Evolutionary conservation across 176 grass and related monocot genomes (phyloP).

Genomic region (Lolium multiflorum): DNA sequence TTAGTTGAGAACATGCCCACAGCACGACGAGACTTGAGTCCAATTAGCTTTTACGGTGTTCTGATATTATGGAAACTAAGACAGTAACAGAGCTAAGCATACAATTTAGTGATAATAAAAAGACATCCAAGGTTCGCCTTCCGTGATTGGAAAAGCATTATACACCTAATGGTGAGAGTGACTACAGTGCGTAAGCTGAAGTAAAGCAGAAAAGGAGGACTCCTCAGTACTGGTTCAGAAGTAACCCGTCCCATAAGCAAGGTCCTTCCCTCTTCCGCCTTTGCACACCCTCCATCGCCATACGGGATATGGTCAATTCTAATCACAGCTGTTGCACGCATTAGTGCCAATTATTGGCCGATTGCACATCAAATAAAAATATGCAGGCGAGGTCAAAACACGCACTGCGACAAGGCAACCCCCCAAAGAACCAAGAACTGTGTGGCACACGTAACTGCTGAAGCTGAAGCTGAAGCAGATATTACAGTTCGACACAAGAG

Average conservation of each 20-base stretch:
- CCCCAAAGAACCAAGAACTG: not conserved
- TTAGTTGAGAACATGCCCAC: not conserved
- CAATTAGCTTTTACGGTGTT: not conserved
- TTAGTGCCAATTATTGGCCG: conserved; percentile 20
- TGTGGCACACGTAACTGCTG: not conserved
- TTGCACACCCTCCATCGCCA: not conserved
- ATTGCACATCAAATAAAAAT: conserved; percentile 6
- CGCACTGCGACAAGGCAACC: not conserved
- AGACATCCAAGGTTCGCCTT: not conserved
- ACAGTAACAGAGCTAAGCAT: not conserved
- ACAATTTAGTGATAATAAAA: conserved; percentile 4
- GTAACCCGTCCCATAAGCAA: conserved; percentile 45
- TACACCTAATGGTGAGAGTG: not conserved
- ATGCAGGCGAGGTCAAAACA: conserved; percentile 13
- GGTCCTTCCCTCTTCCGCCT: not conserved
- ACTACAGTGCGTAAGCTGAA: conserved; percentile 32
- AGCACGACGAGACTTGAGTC: not conserved
- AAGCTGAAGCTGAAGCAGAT: conserved; percentile 7
- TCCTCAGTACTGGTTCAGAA: conserved; percentile 30
- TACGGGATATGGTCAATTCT: not conserved
- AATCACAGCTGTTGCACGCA: not conserved
- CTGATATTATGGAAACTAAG: not conserved
- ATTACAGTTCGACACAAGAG: not conserved
- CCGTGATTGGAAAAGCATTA: not conserved
- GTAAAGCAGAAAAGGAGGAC: conserved; percentile 53